A percentile compares a stretch with the other conserved stretches of the same genome.
These are phyloP conservation scores for Talaromyces rugulosus DNA, from an alignment of 2,329 filamentous ascomycete genomes.

Conservation along the genomic window DNA sequence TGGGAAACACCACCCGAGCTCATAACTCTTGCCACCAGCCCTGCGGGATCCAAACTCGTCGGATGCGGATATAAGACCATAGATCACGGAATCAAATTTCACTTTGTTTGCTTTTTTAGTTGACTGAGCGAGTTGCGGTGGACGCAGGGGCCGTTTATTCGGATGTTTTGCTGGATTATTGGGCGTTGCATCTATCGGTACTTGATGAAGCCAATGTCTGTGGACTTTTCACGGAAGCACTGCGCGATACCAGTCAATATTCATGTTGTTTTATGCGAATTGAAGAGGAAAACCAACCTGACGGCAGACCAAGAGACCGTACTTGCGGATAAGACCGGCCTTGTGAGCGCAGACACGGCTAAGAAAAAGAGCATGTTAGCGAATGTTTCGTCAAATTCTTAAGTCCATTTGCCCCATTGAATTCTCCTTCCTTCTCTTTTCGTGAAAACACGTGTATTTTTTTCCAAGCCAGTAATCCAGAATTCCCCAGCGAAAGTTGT, in stretches of 20 bases:
- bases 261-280: not conserved
- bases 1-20: not conserved
- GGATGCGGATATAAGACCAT: not conserved
- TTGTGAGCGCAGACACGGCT: constrained; percentile 88
- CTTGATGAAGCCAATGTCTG: constrained; percentile 67
- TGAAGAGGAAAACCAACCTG: constrained; percentile 9
- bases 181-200: constrained; percentile 12
- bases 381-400: not conserved
- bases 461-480: too few relatives aligned
- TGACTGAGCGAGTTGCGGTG: not conserved
- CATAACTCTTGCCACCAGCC: not conserved
- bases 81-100: not conserved
- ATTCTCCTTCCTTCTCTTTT: not conserved
- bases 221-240: constrained; percentile 66
- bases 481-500: not conserved
- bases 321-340: constrained; percentile 99
- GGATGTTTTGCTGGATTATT: not conserved
- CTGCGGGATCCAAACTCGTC: not conserved
- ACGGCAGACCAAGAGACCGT: constrained; percentile 69
- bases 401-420: not conserved
- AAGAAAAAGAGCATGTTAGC: constrained; percentile 18
- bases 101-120: not conserved
- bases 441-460: not conserved
- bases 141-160: not conserved
- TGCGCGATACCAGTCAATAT: constrained; percentile 16